A percentile compares a stretch with the other conserved stretches of the same genome.
phyloP scores from a whole-genome alignment of 2,329 filamentous ascomycete genomes.

The Chaetomium sp. region DNA sequence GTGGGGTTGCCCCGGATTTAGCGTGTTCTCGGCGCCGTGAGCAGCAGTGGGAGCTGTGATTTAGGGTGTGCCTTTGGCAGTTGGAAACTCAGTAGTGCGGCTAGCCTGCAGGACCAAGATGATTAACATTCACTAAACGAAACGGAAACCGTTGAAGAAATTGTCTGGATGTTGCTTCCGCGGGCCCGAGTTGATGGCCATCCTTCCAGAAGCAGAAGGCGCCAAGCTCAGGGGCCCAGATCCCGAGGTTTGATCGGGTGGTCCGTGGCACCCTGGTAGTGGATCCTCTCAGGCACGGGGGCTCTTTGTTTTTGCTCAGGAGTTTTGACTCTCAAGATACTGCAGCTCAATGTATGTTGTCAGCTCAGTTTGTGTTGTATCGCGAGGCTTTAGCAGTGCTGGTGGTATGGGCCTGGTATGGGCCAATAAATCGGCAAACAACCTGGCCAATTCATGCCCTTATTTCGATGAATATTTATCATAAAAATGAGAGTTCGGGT shows the following conservation, averaged over 20 bases:
- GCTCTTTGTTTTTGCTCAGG: background rate
- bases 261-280: background rate
- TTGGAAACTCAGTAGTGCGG: background rate
- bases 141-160: conserved; percentile 9
- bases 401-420: too few species aligned
- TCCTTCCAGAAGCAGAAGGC: conserved; percentile 11
- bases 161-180: conserved; percentile 5
- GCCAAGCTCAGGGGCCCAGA: conserved; percentile 12
- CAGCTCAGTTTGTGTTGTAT: too few species aligned
- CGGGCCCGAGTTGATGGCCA: background rate
- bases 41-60: background rate
- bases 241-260: background rate
- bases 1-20: conserved; percentile 16
- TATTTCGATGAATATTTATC: background rate
- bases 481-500: background rate
- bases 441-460: too few species aligned
- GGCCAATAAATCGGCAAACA: background rate
- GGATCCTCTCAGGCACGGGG: background rate
- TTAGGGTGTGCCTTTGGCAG: background rate
- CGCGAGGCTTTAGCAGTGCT: too few species aligned
- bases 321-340: background rate
- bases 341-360: background rate
- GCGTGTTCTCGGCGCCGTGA: background rate
- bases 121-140: background rate
- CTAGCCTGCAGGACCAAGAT: background rate